Conservation (phyloP, 2,329 filamentous ascomycete genomes). For the Aureobasidium sp. region DNA sequence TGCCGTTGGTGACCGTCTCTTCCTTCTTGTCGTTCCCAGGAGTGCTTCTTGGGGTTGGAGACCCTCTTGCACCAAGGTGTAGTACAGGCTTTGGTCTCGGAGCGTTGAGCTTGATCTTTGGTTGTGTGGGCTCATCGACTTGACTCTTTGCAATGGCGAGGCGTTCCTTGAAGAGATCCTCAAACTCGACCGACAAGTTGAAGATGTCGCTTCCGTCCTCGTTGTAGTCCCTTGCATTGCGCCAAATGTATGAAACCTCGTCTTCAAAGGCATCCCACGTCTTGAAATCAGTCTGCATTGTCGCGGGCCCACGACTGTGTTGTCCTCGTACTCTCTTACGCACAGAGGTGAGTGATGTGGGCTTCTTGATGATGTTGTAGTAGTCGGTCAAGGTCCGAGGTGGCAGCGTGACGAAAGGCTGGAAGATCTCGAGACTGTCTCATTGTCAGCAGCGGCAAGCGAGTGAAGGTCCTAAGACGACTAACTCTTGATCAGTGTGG, state of each 20-base stretch:
- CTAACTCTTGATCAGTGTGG: slow-evolving; percentile 60
- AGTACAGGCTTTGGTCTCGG: slow-evolving; percentile 38
- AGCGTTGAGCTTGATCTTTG: slow-evolving; percentile 77
- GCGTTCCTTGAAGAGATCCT: slow-evolving; percentile 64
- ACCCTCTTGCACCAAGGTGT: slow-evolving; percentile 32
- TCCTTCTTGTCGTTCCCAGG: slow-evolving; percentile 51
- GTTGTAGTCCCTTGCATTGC: slow-evolving; percentile 82
- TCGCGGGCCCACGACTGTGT: slow-evolving; percentile 58
- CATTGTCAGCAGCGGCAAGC: slow-evolving; percentile 17
- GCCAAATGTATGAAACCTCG: slow-evolving; percentile 74
- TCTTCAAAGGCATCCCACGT: slow-evolving; percentile 77
- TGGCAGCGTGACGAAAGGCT: slow-evolving; percentile 72
- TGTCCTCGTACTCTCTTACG: slow-evolving; percentile 71
- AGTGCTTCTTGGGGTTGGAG: slow-evolving; percentile 39
- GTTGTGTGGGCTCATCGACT: slow-evolving; percentile 64
- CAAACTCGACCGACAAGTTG: slow-evolving; percentile 66
- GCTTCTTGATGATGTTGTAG: slow-evolving; percentile 74
- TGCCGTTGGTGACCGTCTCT: slow-evolving; percentile 41
- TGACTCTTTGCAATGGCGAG: slow-evolving; percentile 64
- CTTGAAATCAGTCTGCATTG: slow-evolving; percentile 62
- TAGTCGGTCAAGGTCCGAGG: slow-evolving; percentile 74
- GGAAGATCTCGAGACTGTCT: slow-evolving; percentile 60
- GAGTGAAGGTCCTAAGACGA: not conserved
- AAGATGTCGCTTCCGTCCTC: slow-evolving; percentile 86
- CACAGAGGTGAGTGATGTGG: slow-evolving; percentile 69